Conservation (phyloP, 352 stramenopile species). For the Globisporangium mamillatum region DNA sequence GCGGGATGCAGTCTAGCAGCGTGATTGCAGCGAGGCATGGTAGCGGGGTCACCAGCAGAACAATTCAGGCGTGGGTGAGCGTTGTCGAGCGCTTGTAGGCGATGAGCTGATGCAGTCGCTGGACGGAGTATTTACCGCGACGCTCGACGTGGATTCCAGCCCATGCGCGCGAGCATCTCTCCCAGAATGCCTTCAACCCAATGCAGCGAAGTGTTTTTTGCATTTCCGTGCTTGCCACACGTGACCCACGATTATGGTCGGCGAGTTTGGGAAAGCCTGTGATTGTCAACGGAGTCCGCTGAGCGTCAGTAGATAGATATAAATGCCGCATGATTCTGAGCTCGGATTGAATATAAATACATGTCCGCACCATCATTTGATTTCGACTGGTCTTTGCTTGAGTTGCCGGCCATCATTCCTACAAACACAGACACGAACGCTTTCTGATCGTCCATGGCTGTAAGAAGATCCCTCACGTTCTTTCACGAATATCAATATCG, state of each 20-base stretch:
- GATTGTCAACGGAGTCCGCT: not conserved
- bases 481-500: not conserved
- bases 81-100: not conserved
- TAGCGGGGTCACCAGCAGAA: constrained; percentile 14
- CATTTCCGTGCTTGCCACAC: no score
- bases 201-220: not conserved
- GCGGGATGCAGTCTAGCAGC: constrained; percentile 10
- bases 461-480: not conserved
- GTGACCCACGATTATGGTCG: no score
- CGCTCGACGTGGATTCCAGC: not conserved
- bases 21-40: constrained; percentile 7
- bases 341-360: no score
- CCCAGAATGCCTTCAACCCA: not conserved
- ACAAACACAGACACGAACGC: no score
- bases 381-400: no score
- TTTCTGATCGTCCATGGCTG: no score
- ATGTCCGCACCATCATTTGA: no score
- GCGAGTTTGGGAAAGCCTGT: not conserved
- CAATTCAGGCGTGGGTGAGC: not conserved
- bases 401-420: no score
- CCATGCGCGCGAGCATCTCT: not conserved
- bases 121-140: not conserved
- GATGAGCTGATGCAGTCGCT: not conserved
- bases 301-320: not conserved
- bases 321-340: not conserved